These are phyloP conservation scores for Curvularia sp. DNA, from an alignment of 2,329 filamentous ascomycete species.

Conservation along the genomic window DNA sequence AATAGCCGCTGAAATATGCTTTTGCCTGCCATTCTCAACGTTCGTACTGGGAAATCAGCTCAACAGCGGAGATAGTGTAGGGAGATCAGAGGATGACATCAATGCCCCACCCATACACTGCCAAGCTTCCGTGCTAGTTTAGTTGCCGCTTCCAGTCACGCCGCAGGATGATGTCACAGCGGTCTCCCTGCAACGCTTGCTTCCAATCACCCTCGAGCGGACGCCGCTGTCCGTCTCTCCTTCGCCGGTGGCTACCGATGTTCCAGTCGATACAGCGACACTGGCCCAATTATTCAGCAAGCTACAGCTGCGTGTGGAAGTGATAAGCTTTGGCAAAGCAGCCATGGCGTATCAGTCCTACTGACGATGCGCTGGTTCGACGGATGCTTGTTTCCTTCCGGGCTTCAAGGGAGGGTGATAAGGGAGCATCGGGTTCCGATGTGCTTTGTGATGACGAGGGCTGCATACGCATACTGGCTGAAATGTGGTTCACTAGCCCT, in stretches of 20 bases:
- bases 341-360: conserved; percentile 7
- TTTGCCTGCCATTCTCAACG: neutral
- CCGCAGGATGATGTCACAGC: conserved; percentile 8
- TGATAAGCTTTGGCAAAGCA: conserved; percentile 18
- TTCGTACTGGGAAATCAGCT: neutral
- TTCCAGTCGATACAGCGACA: neutral
- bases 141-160: neutral
- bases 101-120: conserved; percentile 7
- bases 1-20: neutral
- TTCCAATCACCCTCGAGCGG: conserved; percentile 8
- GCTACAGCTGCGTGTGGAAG: conserved; percentile 10
- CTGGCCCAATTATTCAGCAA: neutral
- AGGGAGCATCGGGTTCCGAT: neutral
- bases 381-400: conserved; percentile 11
- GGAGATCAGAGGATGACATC: conserved; percentile 9
- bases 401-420: conserved; percentile 1
- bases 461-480: conserved; percentile 1
- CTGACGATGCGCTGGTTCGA: conserved; percentile 4
- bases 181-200: neutral
- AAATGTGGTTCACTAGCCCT: neutral
- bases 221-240: neutral
- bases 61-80: neutral
- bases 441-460: conserved; percentile 3
- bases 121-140: conserved; percentile 15
- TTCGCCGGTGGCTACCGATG: conserved; percentile 7